Percentiles rank a stretch among this genome's conserved stretches.
Evolutionary conservation across 768 basidiomycete species (phyloP).

Genomic region (Lactifluus echinatus): DNA sequence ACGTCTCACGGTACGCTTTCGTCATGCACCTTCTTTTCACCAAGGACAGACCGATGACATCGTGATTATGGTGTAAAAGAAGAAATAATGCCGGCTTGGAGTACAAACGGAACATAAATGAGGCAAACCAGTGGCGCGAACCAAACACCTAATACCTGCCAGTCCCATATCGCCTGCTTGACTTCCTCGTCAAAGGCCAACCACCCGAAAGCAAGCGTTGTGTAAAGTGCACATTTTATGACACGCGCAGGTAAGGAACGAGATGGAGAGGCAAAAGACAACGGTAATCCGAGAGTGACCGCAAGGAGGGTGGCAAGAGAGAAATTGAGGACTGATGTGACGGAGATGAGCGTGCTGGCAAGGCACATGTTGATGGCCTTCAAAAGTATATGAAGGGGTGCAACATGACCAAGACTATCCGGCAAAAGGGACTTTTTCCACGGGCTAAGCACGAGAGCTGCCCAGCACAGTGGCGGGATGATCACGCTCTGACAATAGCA

Average conservation of each 20-base stretch:
- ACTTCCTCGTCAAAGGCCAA: slow-evolving; percentile 41
- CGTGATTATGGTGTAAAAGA: slow-evolving; percentile 21
- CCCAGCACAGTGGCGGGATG: background rate
- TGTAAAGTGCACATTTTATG: slow-evolving; percentile 32
- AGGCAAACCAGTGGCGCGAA: slow-evolving; percentile 74
- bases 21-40: background rate
- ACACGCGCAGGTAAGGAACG: slow-evolving; percentile 24
- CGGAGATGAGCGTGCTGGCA: slow-evolving; percentile 78
- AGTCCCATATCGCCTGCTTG: slow-evolving; percentile 54
- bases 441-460: slow-evolving; percentile 29
- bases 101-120: slow-evolving; percentile 65
- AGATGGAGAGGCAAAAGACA: slow-evolving; percentile 38
- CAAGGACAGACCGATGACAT: background rate
- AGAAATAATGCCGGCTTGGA: slow-evolving; percentile 60
- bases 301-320: slow-evolving; percentile 74
- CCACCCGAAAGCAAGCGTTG: slow-evolving; percentile 49
- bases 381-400: slow-evolving; percentile 41
- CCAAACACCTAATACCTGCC: slow-evolving; percentile 76
- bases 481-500: background rate
- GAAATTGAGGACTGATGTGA: slow-evolving; percentile 86
- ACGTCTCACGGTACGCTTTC: background rate
- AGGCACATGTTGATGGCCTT: slow-evolving; percentile 74
- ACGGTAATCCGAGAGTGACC: slow-evolving; percentile 53
- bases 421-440: slow-evolving; percentile 21
- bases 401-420: slow-evolving; percentile 21